These are phyloP conservation scores for Ophiostoma montium DNA, from an alignment of 2,329 filamentous ascomycete genomes.

Conservation along the genomic window DNA sequence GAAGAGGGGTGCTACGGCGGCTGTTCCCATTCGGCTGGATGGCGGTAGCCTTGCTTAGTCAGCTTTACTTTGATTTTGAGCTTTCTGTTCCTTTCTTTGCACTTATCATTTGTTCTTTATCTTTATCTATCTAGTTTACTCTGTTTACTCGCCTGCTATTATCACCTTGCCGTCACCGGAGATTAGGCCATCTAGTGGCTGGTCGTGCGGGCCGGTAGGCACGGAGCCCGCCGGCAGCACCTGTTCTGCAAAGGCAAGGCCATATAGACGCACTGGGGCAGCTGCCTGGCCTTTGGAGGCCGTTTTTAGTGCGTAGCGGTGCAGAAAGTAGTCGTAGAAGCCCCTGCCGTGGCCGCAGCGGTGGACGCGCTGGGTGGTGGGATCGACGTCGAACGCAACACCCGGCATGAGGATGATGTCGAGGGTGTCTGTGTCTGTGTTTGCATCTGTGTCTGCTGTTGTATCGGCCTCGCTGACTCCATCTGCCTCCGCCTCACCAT, in stretches of 20 bases:
- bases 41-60: slow-evolving; percentile 9
- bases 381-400: slow-evolving; percentile 68
- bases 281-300: slow-evolving; percentile 3
- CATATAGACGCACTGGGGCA: slow-evolving; percentile 44
- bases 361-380: slow-evolving; percentile 40
- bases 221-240: slow-evolving; percentile 51
- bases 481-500: slow-evolving; percentile 24
- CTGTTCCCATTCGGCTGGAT: not conserved
- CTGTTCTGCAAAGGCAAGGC: slow-evolving; percentile 76
- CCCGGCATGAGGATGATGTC: slow-evolving; percentile 88
- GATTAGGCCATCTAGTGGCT: slow-evolving; percentile 63
- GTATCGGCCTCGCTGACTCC: slow-evolving; percentile 10
- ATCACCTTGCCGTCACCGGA: slow-evolving; percentile 46
- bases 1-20: not conserved
- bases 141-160: not conserved
- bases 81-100: slow-evolving; percentile 26
- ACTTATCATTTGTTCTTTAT: not conserved
- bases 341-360: slow-evolving; percentile 89
- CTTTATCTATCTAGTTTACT: no score
- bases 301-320: slow-evolving; percentile 45
- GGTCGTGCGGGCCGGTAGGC: slow-evolving; percentile 64
- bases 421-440: slow-evolving; percentile 28
- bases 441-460: not conserved
- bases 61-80: not conserved
- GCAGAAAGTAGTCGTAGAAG: slow-evolving; percentile 91